Base-by-base conservation (phyloP, 2,329 filamentous ascomycete species). In the Amylocarpus encephaloides region DNA sequence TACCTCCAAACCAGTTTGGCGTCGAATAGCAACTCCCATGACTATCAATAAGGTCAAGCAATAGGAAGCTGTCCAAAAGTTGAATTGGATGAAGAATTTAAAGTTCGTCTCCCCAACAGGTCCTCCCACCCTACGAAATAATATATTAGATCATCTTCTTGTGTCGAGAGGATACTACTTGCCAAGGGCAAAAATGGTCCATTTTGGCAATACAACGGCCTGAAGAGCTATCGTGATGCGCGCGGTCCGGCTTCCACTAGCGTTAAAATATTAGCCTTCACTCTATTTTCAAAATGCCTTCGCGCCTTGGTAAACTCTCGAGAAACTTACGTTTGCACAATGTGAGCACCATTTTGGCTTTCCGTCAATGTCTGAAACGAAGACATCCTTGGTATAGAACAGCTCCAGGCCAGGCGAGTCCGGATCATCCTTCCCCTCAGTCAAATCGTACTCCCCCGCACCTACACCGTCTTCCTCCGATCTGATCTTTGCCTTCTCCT, bases 141-240 rank as follows among this genome's bases (percentile, higher is more conserved):
- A 42, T 15, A 35, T 35, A 30, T 54, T 42, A 52, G 51, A 26
- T 33, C 19, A 49, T 15, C 33, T 4, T 13, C 9, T 35, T 42
- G 22, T 35, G 41, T 16, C 11, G 32, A 35, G 5, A 16, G 15
- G 6, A 1, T 5, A 22, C 16, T 10, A 60, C 62, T 51, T 66
- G 76, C 81, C 83, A 97, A 0, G 92, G 93, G 63, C 93, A 98
- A 62, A 91, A 93, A 64, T 97, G 92, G 56, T 97, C 92, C 86
- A 96, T 93, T 62, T 93, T 93, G 36, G 78, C 73, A 18, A 95
- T 86, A 63, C 92, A 97, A 39, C 89, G 86, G 81, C 68, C 95
- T 94, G 80, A 73, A 63, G 95, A 88, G 46, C 83, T 83, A 62
- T 86, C 94, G 68, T 97, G 91, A 64, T 95, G 89, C 1, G 86